These are phyloP conservation scores for Quercus tomentella DNA, from an alignment of 331 rosid genomes.

Conservation along the genomic window DNA sequence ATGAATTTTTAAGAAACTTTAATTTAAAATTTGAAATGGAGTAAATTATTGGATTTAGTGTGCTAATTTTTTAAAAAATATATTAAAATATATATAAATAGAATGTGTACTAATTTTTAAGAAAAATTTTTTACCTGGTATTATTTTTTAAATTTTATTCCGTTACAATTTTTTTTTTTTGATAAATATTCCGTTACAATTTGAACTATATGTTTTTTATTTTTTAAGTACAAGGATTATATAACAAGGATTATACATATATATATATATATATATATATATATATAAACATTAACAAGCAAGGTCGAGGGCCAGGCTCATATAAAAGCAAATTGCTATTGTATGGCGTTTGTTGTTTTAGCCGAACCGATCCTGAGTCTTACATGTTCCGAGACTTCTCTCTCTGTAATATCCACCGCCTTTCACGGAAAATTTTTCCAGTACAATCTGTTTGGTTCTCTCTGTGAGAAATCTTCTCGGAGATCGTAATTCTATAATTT, in stretches of 20 bases:
- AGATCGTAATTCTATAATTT: constrained; percentile 18
- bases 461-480: neutral
- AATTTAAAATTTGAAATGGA: too few relatives aligned
- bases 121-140: too few relatives aligned
- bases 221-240: neutral
- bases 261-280: too few relatives aligned
- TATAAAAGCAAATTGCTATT: neutral
- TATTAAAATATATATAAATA: too few relatives aligned
- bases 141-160: too few relatives aligned
- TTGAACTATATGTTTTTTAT: too few relatives aligned
- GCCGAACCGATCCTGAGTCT: constrained; percentile 5
- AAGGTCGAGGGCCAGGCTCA: neutral
- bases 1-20: too few relatives aligned
- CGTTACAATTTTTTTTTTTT: too few relatives aligned
- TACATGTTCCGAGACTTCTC: constrained; percentile 31
- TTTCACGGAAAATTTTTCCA: constrained; percentile 9
- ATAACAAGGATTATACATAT: neutral
- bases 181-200: too few relatives aligned
- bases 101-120: too few relatives aligned
- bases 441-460: constrained; percentile 1
- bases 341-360: neutral
- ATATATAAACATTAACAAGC: neutral
- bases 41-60: fast-evolving
- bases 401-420: constrained; percentile 24
- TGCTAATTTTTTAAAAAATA: too few relatives aligned